These are phyloP conservation scores for Teratosphaeria zuluensis DNA, from an alignment of 2,329 filamentous ascomycete species.

Conservation along the genomic window DNA sequence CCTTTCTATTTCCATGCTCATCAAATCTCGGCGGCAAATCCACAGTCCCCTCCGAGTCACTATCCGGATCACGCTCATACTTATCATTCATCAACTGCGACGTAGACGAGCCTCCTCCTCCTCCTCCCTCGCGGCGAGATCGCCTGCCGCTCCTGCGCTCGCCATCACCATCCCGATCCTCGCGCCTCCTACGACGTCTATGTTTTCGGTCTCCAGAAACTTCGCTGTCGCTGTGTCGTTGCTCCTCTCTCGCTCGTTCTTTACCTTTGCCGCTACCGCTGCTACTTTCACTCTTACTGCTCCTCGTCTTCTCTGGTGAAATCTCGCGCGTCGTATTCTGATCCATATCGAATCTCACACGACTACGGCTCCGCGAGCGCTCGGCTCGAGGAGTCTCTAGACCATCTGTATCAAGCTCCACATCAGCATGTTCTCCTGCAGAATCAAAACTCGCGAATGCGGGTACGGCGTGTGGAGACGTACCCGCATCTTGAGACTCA, in stretches of 20 bases:
- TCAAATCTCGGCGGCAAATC: conserved; percentile 29
- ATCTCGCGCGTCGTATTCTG: conserved; percentile 16
- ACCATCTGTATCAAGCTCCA: conserved; percentile 16
- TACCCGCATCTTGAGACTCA: conserved; percentile 13
- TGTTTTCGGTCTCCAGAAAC: conserved; percentile 11
- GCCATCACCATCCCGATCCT: conserved; percentile 6
- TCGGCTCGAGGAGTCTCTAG: conserved; percentile 14
- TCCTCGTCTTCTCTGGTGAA: conserved; percentile 9
- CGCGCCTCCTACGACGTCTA: conserved; percentile 11
- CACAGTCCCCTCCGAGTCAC: conserved; percentile 23
- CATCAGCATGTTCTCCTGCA: conserved; percentile 1
- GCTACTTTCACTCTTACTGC: neutral
- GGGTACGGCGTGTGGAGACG: conserved; percentile 16
- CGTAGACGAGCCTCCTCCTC: neutral
- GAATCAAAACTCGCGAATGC: conserved; percentile 9
- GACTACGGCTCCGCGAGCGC: conserved; percentile 15
- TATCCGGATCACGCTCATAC: conserved; percentile 17
- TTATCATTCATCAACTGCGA: conserved; percentile 16
- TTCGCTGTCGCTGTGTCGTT: conserved; percentile 11
- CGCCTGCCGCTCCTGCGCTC: neutral
- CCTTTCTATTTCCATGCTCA: conserved; percentile 22
- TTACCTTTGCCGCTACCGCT: conserved; percentile 5
- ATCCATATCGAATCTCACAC: conserved; percentile 24
- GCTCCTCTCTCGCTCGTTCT: conserved; percentile 3
- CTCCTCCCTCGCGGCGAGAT: neutral